Base-by-base conservation (phyloP, 176 grass and related monocot genomes). In the Bromus sterilis region DNA sequence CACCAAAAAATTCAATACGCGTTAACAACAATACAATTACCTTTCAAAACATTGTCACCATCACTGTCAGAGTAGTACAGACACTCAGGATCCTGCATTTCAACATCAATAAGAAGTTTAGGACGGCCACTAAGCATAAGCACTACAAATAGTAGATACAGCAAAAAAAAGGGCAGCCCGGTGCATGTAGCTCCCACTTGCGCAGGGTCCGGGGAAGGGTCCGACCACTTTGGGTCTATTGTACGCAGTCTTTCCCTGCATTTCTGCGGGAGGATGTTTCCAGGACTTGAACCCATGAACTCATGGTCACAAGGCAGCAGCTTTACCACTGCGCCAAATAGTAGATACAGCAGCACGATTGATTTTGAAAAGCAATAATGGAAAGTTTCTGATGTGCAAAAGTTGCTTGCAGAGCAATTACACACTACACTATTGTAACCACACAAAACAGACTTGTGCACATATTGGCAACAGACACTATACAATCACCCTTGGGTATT, bases 1-100 rank as follows among this genome's bases (percentile, higher is more conserved):
- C 6, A 58, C 11, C 57, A 79, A 15, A 73, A 44, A 82, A 36
- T 28, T 58, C 37, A 89, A 73, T 44, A 73, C 25, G 15, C 18
- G 1, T 73, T 66, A 3, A 44, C 62, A 71, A 72, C 53, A 66
- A 61, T 51, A 84, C 51, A 83, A 77, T 69, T 75, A 91, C 95
- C 90, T 89, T 56, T 83, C 7, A 72, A 56, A 87, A 30, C 59
- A 48, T 46, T 73, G 7, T 40, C 88, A 56, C 85, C 89, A 64
- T 98, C 86, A 18, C 30, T 70, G 31, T 87, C 95, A 72, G 95
- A 98, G 86, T 94, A 93, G 43, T 98, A 94, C 39, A 80, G 66
- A 67, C 90, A 98, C 35, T 87, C 92, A 67, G 71, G 41, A 77
- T 97, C 95, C 95, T 97, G 83, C 77, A 78, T 61, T 78, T 58